phyloP scores from a whole-genome alignment of 2,329 filamentous ascomycete genomes.

The Knufia fluminis region DNA sequence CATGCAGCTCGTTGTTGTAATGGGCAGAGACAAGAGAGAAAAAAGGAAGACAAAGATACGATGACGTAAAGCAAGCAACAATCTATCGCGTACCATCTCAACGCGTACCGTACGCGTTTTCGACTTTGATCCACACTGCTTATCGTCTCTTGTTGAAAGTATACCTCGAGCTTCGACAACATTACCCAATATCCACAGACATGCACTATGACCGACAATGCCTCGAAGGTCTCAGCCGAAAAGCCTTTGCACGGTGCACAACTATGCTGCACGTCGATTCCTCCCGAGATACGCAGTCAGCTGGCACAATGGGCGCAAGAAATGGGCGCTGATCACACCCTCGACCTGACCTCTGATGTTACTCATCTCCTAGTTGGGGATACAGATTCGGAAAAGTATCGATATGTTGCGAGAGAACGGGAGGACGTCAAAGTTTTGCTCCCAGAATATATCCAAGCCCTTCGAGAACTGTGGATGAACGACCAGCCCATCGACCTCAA shows the following conservation, averaged over 20 bases:
- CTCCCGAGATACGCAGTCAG: slow-evolving; percentile 58
- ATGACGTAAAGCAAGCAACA: no score
- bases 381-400: slow-evolving; percentile 86
- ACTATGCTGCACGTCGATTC: slow-evolving; percentile 80
- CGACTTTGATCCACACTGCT: no score
- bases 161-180: neutral
- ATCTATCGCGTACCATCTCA: no score
- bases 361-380: slow-evolving; percentile 90
- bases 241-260: slow-evolving; percentile 48
- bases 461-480: slow-evolving; percentile 69
- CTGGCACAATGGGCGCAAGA: slow-evolving; percentile 49
- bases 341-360: slow-evolving; percentile 89
- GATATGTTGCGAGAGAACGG: slow-evolving; percentile 82
- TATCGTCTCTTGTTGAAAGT: no score
- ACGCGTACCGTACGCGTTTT: no score
- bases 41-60: no score
- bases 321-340: slow-evolving; percentile 79
- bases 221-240: slow-evolving; percentile 16
- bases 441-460: slow-evolving; percentile 73
- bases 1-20: no score
- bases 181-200: neutral
- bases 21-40: no score
- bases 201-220: slow-evolving; percentile 5
- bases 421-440: slow-evolving; percentile 76
- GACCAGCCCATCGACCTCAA: slow-evolving; percentile 66